Evolutionary conservation across 768 basidiomycete species (phyloP).

Genomic region (Pleurotus platypus): DNA sequence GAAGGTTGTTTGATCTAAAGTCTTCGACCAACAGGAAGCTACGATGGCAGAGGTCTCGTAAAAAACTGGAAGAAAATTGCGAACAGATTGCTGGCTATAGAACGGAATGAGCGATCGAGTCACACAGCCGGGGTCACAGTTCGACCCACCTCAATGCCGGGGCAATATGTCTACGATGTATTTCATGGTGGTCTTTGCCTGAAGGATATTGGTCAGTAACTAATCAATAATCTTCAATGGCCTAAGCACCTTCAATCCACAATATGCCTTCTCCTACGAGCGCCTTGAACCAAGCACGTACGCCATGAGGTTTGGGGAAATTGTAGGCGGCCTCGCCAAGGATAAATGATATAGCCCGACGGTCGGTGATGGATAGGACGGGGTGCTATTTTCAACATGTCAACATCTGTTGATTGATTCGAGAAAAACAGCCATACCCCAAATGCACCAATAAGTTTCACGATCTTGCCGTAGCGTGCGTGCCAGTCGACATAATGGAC

Average conservation of each 20-base stretch:
- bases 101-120: neutral
- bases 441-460: constrained; percentile 53
- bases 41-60: constrained; percentile 53
- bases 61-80: constrained; percentile 47
- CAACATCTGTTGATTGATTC: constrained; percentile 4
- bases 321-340: constrained; percentile 50
- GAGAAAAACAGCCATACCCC: constrained; percentile 35
- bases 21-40: constrained; percentile 45
- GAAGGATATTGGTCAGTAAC: neutral
- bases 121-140: too few species aligned
- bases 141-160: constrained; percentile 50
- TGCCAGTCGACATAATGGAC: constrained; percentile 51
- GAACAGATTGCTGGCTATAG: constrained; percentile 47
- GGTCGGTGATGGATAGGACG: constrained; percentile 54
- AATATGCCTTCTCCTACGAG: constrained; percentile 62
- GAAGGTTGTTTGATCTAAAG: constrained; percentile 36
- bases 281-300: constrained; percentile 60
- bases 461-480: constrained; percentile 46
- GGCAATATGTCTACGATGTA: constrained; percentile 46
- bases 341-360: constrained; percentile 49
- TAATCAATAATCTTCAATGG: neutral
- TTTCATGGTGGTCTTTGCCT: constrained; percentile 58
- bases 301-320: constrained; percentile 62
- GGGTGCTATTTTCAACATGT: constrained; percentile 38
- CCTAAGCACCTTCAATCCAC: constrained; percentile 54